These are phyloP conservation scores for Gnomoniopsis smithogilvyi DNA, from an alignment of 2,329 filamentous ascomycete species.

Conservation along the genomic window DNA sequence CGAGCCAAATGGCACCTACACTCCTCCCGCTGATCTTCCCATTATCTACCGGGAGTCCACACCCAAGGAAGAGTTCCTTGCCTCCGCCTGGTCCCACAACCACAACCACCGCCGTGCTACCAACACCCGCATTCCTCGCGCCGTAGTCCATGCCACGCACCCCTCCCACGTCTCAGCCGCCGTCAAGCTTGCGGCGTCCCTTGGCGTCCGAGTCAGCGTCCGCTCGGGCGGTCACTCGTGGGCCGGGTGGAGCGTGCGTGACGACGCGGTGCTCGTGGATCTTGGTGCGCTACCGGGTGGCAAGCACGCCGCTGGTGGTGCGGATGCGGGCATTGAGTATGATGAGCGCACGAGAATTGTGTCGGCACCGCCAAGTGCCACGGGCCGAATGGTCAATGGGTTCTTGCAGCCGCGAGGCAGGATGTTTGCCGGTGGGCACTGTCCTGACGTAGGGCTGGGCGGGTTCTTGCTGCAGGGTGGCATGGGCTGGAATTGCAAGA, in stretches of 20 bases:
- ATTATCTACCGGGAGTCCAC: slow-evolving; percentile 22
- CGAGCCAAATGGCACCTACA: neutral
- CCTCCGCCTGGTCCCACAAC: slow-evolving; percentile 30
- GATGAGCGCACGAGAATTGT: slow-evolving; percentile 36
- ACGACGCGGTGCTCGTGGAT: slow-evolving; percentile 40
- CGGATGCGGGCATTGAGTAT: slow-evolving; percentile 28
- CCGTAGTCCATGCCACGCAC: slow-evolving; percentile 36
- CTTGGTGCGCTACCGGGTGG: slow-evolving; percentile 26
- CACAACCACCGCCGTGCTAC: slow-evolving; percentile 38
- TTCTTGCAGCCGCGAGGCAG: slow-evolving; percentile 34
- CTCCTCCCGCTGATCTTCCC: slow-evolving; percentile 1
- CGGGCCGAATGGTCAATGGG: slow-evolving; percentile 39
- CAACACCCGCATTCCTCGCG: slow-evolving; percentile 33
- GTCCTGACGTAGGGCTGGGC: slow-evolving; percentile 54
- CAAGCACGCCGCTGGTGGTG: slow-evolving; percentile 4
- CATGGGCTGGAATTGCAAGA: slow-evolving; percentile 57
- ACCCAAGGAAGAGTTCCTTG: slow-evolving; percentile 16
- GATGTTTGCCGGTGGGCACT: slow-evolving; percentile 53
- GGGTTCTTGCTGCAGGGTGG: slow-evolving; percentile 55
- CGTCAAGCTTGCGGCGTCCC: slow-evolving; percentile 33
- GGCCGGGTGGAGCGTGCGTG: slow-evolving; percentile 44
- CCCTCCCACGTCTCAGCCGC: slow-evolving; percentile 33
- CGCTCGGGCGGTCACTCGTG: slow-evolving; percentile 45
- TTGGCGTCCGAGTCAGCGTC: slow-evolving; percentile 35
- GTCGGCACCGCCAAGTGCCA: slow-evolving; percentile 43